These are phyloP conservation scores for Plasmodium relictum DNA, from an alignment of 169 alveolate species.

Conservation along the genomic window DNA sequence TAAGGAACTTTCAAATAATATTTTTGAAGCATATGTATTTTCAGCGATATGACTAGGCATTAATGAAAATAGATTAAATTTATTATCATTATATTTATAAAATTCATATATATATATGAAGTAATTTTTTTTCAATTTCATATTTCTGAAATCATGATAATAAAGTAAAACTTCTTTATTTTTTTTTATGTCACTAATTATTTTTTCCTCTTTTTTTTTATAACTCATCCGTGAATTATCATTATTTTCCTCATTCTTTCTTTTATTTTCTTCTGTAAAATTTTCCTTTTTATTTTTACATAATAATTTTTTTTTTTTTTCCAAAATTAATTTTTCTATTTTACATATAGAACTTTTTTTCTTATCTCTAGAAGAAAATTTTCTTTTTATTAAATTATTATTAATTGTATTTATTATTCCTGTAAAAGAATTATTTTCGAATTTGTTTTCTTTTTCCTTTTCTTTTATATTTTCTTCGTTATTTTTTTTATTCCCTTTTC, in stretches of 20 bases:
- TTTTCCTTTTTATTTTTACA: conserved; percentile 20
- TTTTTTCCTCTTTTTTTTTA: conserved; percentile 30
- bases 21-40: conserved; percentile 56
- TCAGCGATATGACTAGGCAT: conserved; percentile 72
- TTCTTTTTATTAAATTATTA: conserved; percentile 16
- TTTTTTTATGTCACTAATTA: conserved; percentile 10
- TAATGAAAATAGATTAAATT: conserved; percentile 42
- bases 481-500: neutral
- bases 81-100: conserved; percentile 34
- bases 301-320: conserved; percentile 32
- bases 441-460: conserved; percentile 5
- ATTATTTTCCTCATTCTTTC: neutral
- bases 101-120: conserved; percentile 66
- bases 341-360: conserved; percentile 4
- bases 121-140: conserved; percentile 40
- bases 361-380: neutral
- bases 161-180: conserved; percentile 47
- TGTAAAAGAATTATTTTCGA: conserved; percentile 34
- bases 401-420: conserved; percentile 52
- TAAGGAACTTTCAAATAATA: conserved; percentile 77
- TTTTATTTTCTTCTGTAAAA: neutral
- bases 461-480: neutral
- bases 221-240: neutral
- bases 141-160: conserved; percentile 73
- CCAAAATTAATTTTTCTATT: conserved; percentile 1